Base-by-base conservation (phyloP, 805 yeast genomes). In the Hanseniaspora pseudoguilliermondii region DNA sequence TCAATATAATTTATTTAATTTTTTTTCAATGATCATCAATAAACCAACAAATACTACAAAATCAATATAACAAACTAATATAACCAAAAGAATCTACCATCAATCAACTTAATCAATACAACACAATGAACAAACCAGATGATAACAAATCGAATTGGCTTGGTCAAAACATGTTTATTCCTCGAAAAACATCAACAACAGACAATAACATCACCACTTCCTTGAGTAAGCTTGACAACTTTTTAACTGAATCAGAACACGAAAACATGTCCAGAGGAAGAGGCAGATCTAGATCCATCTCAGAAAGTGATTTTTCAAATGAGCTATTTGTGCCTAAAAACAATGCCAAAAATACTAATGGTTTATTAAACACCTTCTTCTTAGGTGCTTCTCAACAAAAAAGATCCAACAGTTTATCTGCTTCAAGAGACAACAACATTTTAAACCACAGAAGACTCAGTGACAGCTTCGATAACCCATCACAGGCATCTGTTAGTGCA, bases 251-350 rank as follows among this genome's bases (percentile, higher is more conserved):
- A 10, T 18, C 43, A n/a, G 49, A 52, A 27, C 20, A 15, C 8
- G 49, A 44, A 21, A 23, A 40, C n/a, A 40, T 51, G 21, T 43
- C 54, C 20, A 42, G 57, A 38, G 57, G 54, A 18, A 40, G 57
- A 34, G 57, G 57, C 3, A 34, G 58, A 39, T 50, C 53, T 7
- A 49, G 58, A 46, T 55, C 58, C 1, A 42, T 55, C 8, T 55
- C 58, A 3, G 53, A 55, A 20, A 13, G 42, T 13, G 49, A 47
- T 18, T 39, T 50, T 32, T 11, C 38, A 2, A 27, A 41, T 18
- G 40, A 38, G 9, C 41, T 53, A n/a, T 44, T 44, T 34, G 32
- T 47, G 2, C 57, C 57, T 5, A 53, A 47, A 34, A 53, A 53
- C 16, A 53, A 38, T 20, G 13, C 7, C 6, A 34, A 52, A 44